phyloP scores from a whole-genome alignment of 345 rosid genomes.

The Gossypium turneri region DNA sequence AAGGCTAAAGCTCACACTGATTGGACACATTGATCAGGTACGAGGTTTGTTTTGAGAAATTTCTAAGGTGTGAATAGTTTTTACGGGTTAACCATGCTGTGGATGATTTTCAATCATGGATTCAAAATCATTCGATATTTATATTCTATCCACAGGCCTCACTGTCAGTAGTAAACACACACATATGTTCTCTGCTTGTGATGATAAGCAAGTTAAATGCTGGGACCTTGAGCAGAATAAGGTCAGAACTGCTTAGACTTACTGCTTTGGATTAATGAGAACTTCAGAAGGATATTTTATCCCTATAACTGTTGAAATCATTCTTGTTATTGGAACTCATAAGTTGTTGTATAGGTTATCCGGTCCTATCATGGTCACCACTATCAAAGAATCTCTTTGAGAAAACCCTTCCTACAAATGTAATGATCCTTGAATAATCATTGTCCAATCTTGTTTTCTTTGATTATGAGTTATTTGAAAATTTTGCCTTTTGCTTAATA shows the following conservation, averaged over 20 bases:
- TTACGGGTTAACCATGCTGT: slow-evolving; percentile 3
- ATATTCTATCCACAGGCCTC: slow-evolving; percentile 58
- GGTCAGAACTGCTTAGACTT: slow-evolving; percentile 36
- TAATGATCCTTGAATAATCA: too few species aligned
- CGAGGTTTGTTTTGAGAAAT: slow-evolving; percentile 50
- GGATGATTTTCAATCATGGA: neutral
- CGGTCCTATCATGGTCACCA: slow-evolving; percentile 96
- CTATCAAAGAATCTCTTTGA: too few species aligned
- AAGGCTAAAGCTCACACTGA: slow-evolving; percentile 81
- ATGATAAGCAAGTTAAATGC: slow-evolving; percentile 97
- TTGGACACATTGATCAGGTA: slow-evolving; percentile 87
- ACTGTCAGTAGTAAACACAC: slow-evolving; percentile 83
- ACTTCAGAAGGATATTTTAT: neutral
- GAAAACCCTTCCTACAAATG: too few species aligned
- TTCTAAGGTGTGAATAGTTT: neutral
- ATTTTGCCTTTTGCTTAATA: too few species aligned
- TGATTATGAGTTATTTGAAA: too few species aligned
- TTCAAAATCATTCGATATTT: neutral
- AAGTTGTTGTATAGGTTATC: slow-evolving; percentile 52
- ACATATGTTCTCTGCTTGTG: slow-evolving; percentile 98
- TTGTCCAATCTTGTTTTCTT: too few species aligned
- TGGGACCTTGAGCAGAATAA: slow-evolving; percentile 99
- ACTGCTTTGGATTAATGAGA: neutral
- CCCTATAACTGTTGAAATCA: neutral
- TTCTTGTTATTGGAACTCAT: slow-evolving; percentile 8